Evolutionary conservation across 2,329 filamentous ascomycete genomes (phyloP).

Genomic region (Didymellaceae sp.): DNA sequence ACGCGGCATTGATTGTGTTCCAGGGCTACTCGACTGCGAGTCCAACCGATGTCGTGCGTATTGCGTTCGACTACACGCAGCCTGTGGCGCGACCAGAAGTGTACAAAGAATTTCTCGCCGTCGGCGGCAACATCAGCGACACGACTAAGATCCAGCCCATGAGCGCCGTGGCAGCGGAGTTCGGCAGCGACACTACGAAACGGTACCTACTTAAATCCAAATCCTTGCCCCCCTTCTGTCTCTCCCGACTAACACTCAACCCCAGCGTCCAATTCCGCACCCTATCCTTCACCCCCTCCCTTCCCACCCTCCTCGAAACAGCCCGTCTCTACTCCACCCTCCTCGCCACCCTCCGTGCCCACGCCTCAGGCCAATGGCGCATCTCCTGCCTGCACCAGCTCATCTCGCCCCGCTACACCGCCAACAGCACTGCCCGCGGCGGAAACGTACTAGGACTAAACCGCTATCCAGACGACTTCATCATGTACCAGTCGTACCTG

Average conservation of each 20-base stretch:
- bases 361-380: slow-evolving; percentile 31
- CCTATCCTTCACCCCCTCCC: slow-evolving; percentile 33
- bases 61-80: slow-evolving; percentile 25
- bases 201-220: slow-evolving; percentile 4
- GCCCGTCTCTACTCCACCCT: slow-evolving; percentile 38
- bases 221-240: too few species aligned
- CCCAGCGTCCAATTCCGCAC: slow-evolving; percentile 25
- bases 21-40: slow-evolving; percentile 22
- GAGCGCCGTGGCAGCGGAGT: slow-evolving; percentile 21
- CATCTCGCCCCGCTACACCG: slow-evolving; percentile 15
- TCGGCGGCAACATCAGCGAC: slow-evolving; percentile 22
- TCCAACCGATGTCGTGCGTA: slow-evolving; percentile 15
- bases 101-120: slow-evolving; percentile 27
- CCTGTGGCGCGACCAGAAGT: slow-evolving; percentile 16
- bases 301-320: slow-evolving; percentile 22
- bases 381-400: slow-evolving; percentile 21
- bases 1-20: slow-evolving; percentile 20
- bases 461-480: slow-evolving; percentile 15
- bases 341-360: slow-evolving; percentile 30
- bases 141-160: slow-evolving; percentile 27
- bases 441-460: slow-evolving; percentile 50
- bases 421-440: slow-evolving; percentile 36
- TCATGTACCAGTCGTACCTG: slow-evolving; percentile 25
- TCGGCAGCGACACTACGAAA: slow-evolving; percentile 18
- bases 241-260: too few species aligned